These are phyloP conservation scores for Wickerhamomyces subpelliculosus DNA, from an alignment of 805 yeast species.

Conservation along the genomic window DNA sequence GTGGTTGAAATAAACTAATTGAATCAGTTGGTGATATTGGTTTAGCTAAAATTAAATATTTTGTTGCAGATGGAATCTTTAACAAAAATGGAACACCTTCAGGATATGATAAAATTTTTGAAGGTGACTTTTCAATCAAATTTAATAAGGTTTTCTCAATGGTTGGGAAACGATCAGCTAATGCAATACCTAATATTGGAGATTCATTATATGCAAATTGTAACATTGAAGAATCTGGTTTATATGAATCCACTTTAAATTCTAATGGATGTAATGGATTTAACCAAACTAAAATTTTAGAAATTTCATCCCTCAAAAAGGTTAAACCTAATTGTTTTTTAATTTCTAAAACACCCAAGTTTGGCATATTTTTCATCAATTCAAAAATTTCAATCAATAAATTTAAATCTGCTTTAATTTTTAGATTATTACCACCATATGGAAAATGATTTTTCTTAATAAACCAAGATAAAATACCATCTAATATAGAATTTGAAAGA, in stretches of 20 bases:
- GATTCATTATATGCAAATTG: constrained; percentile 54
- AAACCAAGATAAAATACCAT: constrained; percentile 79
- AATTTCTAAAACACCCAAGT: constrained; percentile 25
- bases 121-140: constrained; percentile 50
- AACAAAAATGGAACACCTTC: constrained; percentile 53
- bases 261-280: constrained; percentile 28
- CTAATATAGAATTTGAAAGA: constrained; percentile 43
- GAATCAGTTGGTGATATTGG: constrained; percentile 79
- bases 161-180: constrained; percentile 53
- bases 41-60: constrained; percentile 23
- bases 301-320: constrained; percentile 72
- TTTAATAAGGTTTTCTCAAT: constrained; percentile 30
- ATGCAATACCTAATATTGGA: constrained; percentile 66
- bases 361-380: constrained; percentile 9
- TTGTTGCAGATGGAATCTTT: constrained; percentile 12
- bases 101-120: constrained; percentile 47
- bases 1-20: constrained; percentile 75
- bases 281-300: constrained; percentile 71
- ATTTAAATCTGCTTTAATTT: constrained; percentile 60
- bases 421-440: constrained; percentile 73
- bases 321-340: constrained; percentile 51
- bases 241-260: constrained; percentile 27
- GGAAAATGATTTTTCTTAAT: constrained; percentile 58
- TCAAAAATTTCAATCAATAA: constrained; percentile 45
- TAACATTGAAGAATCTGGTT: constrained; percentile 32